Base-by-base conservation (phyloP, 768 basidiomycete genomes). In the Mycena belliarum region DNA sequence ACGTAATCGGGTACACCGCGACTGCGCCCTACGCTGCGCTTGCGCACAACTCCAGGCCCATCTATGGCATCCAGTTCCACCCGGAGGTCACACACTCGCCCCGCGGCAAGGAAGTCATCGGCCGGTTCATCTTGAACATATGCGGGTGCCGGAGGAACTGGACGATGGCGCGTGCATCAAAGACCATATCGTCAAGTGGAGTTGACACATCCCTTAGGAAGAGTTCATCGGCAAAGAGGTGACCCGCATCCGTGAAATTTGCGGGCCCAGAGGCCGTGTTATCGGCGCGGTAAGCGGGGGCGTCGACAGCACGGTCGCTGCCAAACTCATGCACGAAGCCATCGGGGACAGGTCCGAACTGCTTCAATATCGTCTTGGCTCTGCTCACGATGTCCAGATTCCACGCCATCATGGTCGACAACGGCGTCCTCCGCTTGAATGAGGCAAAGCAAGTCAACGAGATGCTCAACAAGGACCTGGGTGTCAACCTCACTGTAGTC, bases 351-450 rank as follows among this genome's bases (percentile, higher is more conserved):
- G 96, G 93, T 92, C 41, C 78, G 63, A 4, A n/a, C 20, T 40
- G 4, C 38, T 20, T 23, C 42, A 20, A 15, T 24, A 6, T 46
- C 21, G 26, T 49, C 40, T 49, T 56, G 24, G 28, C 53, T 54
- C 18, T 6, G 12, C 25, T 55, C 46, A 42, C n/a, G 9, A 12
- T n/a, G 12, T 21, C 18, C 66, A 96, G 95, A 58, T 99, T 99
- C 82, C 97, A 96, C 68, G 97, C 95, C 11, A 97, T 98, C 76
- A 95, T 98, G 95, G 97, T 98, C 42, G 96, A 98, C 74, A 99
- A 99, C 68, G 97, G 97, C 55, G 96, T 98, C 26, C 81, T 99
- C 12, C 91, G 97, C 50, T 74, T 89, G 63, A 89, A 98, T 68
- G 97, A 99, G 71, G 95, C 88, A 11, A 69, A 82, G 51, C 94